A percentile compares a stretch with the other conserved stretches of the same genome.
These are phyloP conservation scores for Chytriomyces sp. DNA, from an alignment of 192 early-diverging fungal species.

Conservation along the genomic window DNA sequence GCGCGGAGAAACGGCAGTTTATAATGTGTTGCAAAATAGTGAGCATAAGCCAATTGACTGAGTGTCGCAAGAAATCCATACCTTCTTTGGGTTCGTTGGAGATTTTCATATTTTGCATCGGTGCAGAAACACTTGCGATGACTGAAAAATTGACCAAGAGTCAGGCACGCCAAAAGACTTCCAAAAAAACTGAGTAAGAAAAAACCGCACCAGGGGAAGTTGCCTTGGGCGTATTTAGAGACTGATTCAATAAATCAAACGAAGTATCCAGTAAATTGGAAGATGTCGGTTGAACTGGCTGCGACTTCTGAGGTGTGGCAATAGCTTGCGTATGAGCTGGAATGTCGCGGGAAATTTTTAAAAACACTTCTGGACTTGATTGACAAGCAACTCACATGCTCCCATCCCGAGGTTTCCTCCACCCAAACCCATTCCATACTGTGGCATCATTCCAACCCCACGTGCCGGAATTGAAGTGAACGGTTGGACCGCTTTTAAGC, in stretches of 20 bases:
- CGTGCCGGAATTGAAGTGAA: background rate
- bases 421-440: background rate
- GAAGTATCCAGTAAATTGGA: slow-evolving; percentile 1
- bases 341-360: too few species aligned
- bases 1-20: background rate
- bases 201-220: background rate
- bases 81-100: slow-evolving; percentile 29
- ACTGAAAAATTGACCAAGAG: background rate
- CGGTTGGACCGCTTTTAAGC: background rate
- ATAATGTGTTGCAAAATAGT: background rate
- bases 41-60: too few species aligned
- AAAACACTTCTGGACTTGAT: too few species aligned
- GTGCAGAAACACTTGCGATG: slow-evolving; percentile 5
- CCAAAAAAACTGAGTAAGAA: too few species aligned
- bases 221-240: slow-evolving; percentile 12
- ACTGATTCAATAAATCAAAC: slow-evolving; percentile 16
- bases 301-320: too few species aligned
- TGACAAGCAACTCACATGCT: too few species aligned
- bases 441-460: background rate
- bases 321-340: too few species aligned
- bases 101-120: slow-evolving; percentile 13
- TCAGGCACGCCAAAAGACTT: background rate
- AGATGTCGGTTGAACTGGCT: background rate
- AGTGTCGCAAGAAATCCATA: background rate
- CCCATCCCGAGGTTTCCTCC: background rate